phyloP scores from a whole-genome alignment of 148 eudicot genomes.

The Vaccinium darrowii region DNA sequence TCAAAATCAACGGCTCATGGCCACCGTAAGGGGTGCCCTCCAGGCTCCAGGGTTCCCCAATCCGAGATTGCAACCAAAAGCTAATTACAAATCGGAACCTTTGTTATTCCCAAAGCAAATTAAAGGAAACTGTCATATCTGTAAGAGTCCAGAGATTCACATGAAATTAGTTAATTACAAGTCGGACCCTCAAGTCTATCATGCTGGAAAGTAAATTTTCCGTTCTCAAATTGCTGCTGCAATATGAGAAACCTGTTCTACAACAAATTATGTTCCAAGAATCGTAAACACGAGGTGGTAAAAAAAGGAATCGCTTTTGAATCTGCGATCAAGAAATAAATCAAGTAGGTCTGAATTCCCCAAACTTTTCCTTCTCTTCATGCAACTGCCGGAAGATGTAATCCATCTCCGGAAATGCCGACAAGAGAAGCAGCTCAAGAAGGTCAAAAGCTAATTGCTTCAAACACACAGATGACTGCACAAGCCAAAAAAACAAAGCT shows the following conservation, averaged over 20 bases:
- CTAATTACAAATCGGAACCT: neutral
- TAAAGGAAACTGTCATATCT: neutral
- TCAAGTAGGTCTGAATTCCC: slow-evolving; percentile 45
- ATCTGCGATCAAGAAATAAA: neutral
- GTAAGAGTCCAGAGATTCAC: neutral
- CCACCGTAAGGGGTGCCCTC: no score
- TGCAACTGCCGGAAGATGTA: slow-evolving; percentile 57
- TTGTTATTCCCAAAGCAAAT: neutral
- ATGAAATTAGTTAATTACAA: slow-evolving; percentile 2
- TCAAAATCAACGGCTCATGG: no score
- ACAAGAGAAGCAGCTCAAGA: slow-evolving; percentile 70
- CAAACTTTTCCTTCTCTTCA: slow-evolving; percentile 72
- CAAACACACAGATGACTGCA: slow-evolving; percentile 84
- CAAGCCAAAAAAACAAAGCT: slow-evolving; percentile 12
- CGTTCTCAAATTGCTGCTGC: neutral
- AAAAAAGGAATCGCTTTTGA: neutral
- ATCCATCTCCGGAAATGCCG: slow-evolving; percentile 86
- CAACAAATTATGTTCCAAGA: neutral
- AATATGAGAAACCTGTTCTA: neutral
- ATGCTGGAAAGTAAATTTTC: neutral
- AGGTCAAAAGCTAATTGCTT: slow-evolving; percentile 81
- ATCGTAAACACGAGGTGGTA: neutral
- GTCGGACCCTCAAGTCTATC: neutral
- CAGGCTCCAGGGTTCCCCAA: no score
- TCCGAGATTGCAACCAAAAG: neutral